Evolutionary conservation across 441 rosid species (phyloP), one percentile per base, ranked within the genome.

Genomic region (Eruca vesicaria): DNA sequence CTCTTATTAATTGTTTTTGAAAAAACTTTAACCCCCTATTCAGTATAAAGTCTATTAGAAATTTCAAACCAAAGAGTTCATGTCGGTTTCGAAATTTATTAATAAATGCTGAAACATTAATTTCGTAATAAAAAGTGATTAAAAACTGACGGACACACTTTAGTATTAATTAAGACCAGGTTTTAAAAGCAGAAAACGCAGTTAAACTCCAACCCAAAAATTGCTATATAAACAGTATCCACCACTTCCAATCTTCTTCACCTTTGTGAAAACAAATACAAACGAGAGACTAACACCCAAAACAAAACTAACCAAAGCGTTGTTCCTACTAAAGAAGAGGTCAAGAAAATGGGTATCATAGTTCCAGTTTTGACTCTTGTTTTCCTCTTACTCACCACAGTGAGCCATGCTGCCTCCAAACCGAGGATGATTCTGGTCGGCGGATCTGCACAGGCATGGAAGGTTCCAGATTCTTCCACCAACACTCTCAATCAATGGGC

Each of bases 401-500:
- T 14, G 63, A 67, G 69, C 59, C 50, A 77, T 66, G 73, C 66
- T 33, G 68, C 45, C 11, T 66, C 80, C 19, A 82, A 71, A 16
- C 83, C 83, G 0, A 67, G 66, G 21, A 70, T 76, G 43, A 52
- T 84, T 52, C 55, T 84, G 19, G 85, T 85, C 21, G 91, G 91
- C 3, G 86, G 91, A 41, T 72, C 71, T 26, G 64, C 60, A 6
- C 28, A 68, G 38, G 61, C 83, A 14, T 87, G 91, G 89, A 78
- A 75, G 72, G 76, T 78, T 56, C 89, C 91, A 15, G 68, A 64
- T 2, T 74, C 83, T 66, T 65, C 82, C 9, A 58, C 62, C 11
- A 62, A 80, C 69, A 63, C 72, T 75, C 79, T 83, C 76, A 81
- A 81, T 45, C 66, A 68, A 0, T 87, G 91, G 91, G 91, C 89